These are phyloP conservation scores for Epipyxis sp. DNA, from an alignment of 108 stramenopile species.

Conservation along the genomic window DNA sequence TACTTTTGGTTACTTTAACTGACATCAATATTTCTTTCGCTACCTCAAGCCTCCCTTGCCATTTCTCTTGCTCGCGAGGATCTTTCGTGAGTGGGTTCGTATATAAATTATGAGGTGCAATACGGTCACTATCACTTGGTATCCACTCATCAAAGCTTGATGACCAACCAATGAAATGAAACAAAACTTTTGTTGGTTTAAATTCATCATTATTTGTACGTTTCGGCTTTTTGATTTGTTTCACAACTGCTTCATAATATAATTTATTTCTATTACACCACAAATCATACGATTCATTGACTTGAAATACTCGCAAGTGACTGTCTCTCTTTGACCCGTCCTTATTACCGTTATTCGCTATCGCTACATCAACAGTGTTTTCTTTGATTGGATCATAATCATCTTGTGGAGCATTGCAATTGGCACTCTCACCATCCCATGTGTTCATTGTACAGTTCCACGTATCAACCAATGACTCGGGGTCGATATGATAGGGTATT, in stretches of 20 bases:
- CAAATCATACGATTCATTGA: slow-evolving; percentile 5
- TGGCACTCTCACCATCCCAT: slow-evolving; percentile 24
- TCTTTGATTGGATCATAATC: slow-evolving; percentile 27
- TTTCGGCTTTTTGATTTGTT: not conserved
- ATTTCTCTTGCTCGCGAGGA: slow-evolving; percentile 8
- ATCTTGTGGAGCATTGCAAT: slow-evolving; percentile 36
- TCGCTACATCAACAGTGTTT: slow-evolving; percentile 8
- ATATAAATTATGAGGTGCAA: slow-evolving; percentile 7
- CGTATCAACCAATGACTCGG: not conserved
- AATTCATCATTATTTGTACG: not conserved
- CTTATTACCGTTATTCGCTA: not conserved
- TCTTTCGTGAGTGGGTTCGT: not conserved
- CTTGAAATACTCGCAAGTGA: not conserved
- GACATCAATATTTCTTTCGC: too few relatives aligned
- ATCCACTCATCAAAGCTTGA: slow-evolving; percentile 27
- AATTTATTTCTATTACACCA: slow-evolving; percentile 4
- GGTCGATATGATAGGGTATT: slow-evolving; percentile 30
- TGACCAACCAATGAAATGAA: slow-evolving; percentile 32
- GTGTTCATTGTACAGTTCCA: slow-evolving; percentile 30
- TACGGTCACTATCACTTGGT: slow-evolving; percentile 13
- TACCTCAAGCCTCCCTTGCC: slow-evolving; percentile 9
- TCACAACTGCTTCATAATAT: slow-evolving; percentile 27
- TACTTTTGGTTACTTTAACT: too few relatives aligned
- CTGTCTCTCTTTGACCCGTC: not conserved
- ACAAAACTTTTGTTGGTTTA: not conserved